phyloP scores from a whole-genome alignment of 306 rosid genomes.

The Acacia confusa region DNA sequence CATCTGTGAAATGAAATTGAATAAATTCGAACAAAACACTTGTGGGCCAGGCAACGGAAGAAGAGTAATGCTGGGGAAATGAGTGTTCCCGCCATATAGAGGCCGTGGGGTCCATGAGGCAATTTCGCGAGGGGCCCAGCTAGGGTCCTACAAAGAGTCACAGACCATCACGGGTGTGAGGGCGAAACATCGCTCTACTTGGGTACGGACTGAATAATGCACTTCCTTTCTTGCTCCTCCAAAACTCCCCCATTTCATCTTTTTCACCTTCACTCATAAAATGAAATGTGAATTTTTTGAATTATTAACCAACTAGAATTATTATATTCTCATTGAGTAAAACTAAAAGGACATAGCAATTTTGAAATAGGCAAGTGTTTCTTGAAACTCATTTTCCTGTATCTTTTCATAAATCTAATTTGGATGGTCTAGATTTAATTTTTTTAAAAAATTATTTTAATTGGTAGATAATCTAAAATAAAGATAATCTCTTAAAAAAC shows the following conservation, averaged over 20 bases:
- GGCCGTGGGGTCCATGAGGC: conserved; percentile 28
- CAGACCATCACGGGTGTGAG: conserved; percentile 26
- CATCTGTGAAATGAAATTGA: not conserved
- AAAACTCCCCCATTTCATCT: not conserved
- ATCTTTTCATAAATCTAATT: too few species aligned
- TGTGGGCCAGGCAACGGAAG: not conserved
- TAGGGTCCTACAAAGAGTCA: not conserved
- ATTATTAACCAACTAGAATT: too few species aligned
- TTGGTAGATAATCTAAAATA: too few species aligned
- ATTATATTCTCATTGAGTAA: too few species aligned
- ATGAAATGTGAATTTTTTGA: too few species aligned
- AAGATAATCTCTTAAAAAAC: too few species aligned
- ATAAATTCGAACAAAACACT: not conserved
- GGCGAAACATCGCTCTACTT: not conserved
- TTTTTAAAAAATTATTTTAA: too few species aligned
- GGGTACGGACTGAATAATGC: not conserved
- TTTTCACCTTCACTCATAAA: not conserved
- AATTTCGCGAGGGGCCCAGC: conserved; percentile 28
- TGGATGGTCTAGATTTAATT: too few species aligned
- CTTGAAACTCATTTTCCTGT: too few species aligned
- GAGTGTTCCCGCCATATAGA: conserved; percentile 7
- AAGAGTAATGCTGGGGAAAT: not conserved
- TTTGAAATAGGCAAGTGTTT: too few species aligned
- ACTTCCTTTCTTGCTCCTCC: not conserved
- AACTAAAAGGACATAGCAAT: too few species aligned